Conservation (phyloP, 495 filamentous ascomycete genomes). For the Hypomontagnella monticulosa region DNA sequence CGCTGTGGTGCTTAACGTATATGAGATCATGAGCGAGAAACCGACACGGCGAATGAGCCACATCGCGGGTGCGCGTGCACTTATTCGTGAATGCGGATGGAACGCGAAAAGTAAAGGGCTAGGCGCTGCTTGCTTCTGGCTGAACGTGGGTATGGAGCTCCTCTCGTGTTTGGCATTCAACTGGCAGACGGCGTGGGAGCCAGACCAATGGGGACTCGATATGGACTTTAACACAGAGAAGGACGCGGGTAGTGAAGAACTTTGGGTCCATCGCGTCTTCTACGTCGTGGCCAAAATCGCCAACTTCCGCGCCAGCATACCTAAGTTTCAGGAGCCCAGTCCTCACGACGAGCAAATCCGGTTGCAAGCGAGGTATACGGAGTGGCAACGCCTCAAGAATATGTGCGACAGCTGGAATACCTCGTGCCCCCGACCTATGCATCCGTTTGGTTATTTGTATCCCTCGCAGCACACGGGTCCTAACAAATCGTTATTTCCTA, state of each 20-base stretch:
- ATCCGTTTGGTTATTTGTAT: conserved; percentile 79
- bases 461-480: conserved; percentile 67
- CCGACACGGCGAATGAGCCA: conserved; percentile 83
- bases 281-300: conserved; percentile 90
- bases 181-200: conserved; percentile 90
- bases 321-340: conserved; percentile 66
- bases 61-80: conserved; percentile 83
- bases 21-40: conserved; percentile 87
- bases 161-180: conserved; percentile 87
- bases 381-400: conserved; percentile 79
- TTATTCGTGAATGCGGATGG: conserved; percentile 94
- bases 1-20: conserved; percentile 88
- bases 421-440: conserved; percentile 83
- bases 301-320: conserved; percentile 78
- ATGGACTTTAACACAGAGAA: conserved; percentile 69
- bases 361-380: conserved; percentile 69
- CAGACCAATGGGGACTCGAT: conserved; percentile 90
- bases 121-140: conserved; percentile 92
- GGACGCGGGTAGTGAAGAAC: conserved; percentile 69
- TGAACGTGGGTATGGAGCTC: conserved; percentile 90
- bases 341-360: conserved; percentile 70
- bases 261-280: conserved; percentile 91
- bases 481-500: conserved; percentile 80
- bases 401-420: conserved; percentile 85
- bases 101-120: conserved; percentile 80